phyloP scores from a whole-genome alignment of 306 rosid genomes.

The Medicago ruthenica region DNA sequence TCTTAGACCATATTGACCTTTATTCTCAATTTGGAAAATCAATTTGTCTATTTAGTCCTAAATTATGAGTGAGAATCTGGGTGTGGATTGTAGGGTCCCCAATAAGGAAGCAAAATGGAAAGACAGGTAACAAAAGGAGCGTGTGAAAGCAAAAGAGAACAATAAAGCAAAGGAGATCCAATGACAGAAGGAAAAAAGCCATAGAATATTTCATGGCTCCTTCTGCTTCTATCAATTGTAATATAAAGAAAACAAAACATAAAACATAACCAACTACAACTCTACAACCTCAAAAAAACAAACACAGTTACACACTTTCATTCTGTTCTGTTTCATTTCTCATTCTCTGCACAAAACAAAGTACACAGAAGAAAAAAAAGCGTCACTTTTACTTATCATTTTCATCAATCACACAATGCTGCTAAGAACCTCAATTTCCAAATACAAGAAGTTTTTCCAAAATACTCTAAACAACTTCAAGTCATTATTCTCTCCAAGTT shows the following conservation, averaged over 20 bases:
- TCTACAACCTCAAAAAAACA: conserved; percentile 40
- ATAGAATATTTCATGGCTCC: conserved; percentile 63
- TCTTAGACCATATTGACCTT: not conserved
- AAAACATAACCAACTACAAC: conserved; percentile 18
- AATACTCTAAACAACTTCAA: conserved; percentile 62
- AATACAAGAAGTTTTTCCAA: conserved; percentile 71
- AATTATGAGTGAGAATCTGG: not conserved
- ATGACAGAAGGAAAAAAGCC: conserved; percentile 33
- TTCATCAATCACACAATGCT: conserved; percentile 52
- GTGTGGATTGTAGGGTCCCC: conserved; percentile 42
- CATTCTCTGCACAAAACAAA: conserved; percentile 37
- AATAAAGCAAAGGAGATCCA: conserved; percentile 36
- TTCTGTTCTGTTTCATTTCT: conserved; percentile 4
- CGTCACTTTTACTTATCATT: conserved; percentile 13
- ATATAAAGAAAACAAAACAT: conserved; percentile 53
- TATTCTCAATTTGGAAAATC: not conserved
- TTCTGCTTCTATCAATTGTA: conserved; percentile 42
- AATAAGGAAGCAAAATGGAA: conserved; percentile 39
- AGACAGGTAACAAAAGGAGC: conserved; percentile 57
- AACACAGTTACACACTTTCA: not conserved
- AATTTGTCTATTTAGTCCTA: not conserved
- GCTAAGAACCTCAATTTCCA: conserved; percentile 68
- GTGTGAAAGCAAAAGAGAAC: conserved; percentile 52
- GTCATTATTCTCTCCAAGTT: conserved; percentile 64
- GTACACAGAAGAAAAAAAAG: conserved; percentile 24